These are phyloP conservation scores for Penicillium diatomitis DNA, from an alignment of 495 filamentous ascomycete species.

Conservation along the genomic window DNA sequence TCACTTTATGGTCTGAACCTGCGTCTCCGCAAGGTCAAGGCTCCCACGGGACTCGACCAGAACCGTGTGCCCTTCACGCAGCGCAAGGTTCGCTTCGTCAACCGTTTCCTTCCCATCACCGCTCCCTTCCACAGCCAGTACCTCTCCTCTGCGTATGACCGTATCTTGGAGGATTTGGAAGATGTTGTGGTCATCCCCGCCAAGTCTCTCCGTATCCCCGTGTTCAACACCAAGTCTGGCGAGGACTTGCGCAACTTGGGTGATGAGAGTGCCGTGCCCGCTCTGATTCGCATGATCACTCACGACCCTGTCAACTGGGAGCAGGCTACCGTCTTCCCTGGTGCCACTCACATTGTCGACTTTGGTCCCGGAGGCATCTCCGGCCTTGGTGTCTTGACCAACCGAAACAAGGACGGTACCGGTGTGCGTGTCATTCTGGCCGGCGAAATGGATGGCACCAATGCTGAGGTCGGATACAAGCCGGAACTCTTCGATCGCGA, in stretches of 20 bases:
- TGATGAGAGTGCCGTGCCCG: conserved; percentile 61
- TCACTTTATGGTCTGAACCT: conserved; percentile 94
- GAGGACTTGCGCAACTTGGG: conserved; percentile 64
- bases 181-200: conserved; percentile 65
- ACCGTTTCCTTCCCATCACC: conserved; percentile 94
- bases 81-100: conserved; percentile 91
- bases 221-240: conserved; percentile 82
- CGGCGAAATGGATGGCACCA: conserved; percentile 81
- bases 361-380: conserved; percentile 96
- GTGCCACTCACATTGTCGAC: conserved; percentile 87
- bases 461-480: conserved; percentile 89
- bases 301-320: conserved; percentile 91
- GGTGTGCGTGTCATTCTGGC: conserved; percentile 92
- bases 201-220: conserved; percentile 62
- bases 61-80: conserved; percentile 89
- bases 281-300: conserved; percentile 86
- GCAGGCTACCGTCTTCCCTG: conserved; percentile 77
- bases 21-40: conserved; percentile 90
- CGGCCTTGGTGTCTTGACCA: conserved; percentile 90
- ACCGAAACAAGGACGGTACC: conserved; percentile 96
- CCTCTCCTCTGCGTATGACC: conserved; percentile 64
- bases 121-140: conserved; percentile 97
- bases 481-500: conserved; percentile 95
- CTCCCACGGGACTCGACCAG: conserved; percentile 92
- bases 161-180: conserved; percentile 79